Percentiles rank a stretch among this genome's conserved stretches.
Evolutionary conservation across 2,329 filamentous ascomycete genomes (phyloP).

Genomic region (Claviceps sp.): DNA sequence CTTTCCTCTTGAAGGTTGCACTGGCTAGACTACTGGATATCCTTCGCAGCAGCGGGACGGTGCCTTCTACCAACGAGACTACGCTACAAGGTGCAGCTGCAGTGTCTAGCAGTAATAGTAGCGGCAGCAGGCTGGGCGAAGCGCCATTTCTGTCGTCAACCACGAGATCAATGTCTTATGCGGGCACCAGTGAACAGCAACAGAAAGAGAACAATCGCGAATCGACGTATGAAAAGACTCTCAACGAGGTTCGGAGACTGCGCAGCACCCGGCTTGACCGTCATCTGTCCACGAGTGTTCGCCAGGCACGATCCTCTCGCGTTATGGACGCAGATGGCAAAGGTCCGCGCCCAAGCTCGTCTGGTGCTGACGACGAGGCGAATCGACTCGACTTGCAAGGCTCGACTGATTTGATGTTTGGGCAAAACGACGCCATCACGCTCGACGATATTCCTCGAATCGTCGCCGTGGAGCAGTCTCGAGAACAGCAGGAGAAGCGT

Average conservation of each 20-base stretch:
- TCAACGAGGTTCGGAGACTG: constrained; percentile 85
- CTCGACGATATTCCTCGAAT: constrained; percentile 94
- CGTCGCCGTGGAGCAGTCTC: constrained; percentile 86
- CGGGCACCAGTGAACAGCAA: constrained; percentile 33
- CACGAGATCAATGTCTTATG: constrained; percentile 61
- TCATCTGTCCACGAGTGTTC: constrained; percentile 83
- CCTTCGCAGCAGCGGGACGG: constrained; percentile 65
- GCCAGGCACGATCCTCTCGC: constrained; percentile 76
- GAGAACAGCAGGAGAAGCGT: constrained; percentile 73
- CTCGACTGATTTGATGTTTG: constrained; percentile 71
- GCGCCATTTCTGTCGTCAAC: constrained; percentile 43
- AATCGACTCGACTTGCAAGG: constrained; percentile 26
- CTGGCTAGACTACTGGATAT: constrained; percentile 81
- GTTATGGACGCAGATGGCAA: constrained; percentile 57
- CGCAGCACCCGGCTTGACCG: constrained; percentile 91
- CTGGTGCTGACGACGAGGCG: constrained; percentile 45
- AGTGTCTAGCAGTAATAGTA: background rate
- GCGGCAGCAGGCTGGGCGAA: constrained; percentile 4
- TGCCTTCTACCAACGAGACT: constrained; percentile 65
- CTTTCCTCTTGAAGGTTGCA: constrained; percentile 83
- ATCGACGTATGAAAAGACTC: constrained; percentile 84
- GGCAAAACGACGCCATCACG: constrained; percentile 80
- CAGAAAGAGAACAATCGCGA: constrained; percentile 43
- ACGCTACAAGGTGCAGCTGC: constrained; percentile 8
- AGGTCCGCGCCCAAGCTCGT: constrained; percentile 63